Evolutionary conservation across 2,329 filamentous ascomycete genomes (phyloP).

Genomic region (Aureobasidium sp.): DNA sequence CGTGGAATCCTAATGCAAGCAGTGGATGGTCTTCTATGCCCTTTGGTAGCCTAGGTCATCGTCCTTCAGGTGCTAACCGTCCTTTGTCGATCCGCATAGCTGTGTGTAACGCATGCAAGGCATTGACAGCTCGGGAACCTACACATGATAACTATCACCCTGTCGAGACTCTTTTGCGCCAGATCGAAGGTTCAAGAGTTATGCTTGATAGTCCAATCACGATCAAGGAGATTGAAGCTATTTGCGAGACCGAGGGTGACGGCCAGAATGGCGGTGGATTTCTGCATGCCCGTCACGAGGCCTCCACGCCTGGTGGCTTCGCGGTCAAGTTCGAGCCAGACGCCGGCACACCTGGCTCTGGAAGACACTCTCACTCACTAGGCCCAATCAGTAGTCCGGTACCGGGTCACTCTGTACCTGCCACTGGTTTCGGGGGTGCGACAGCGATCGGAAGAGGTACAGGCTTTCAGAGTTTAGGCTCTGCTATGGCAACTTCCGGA

Average conservation of each 20-base stretch:
- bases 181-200: constrained; percentile 58
- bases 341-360: constrained; percentile 22
- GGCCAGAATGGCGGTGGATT: constrained; percentile 80
- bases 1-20: constrained; percentile 33
- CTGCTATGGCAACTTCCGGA: constrained; percentile 4
- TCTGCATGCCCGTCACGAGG: constrained; percentile 57
- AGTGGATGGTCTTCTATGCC: constrained; percentile 36
- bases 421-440: constrained; percentile 9
- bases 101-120: constrained; percentile 70
- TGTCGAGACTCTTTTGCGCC: constrained; percentile 51
- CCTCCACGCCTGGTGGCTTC: constrained; percentile 20
- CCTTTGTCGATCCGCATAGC: constrained; percentile 63
- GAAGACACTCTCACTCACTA: constrained; percentile 22
- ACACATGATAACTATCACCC: constrained; percentile 58
- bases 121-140: constrained; percentile 36
- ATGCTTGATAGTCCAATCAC: constrained; percentile 44
- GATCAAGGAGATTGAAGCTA: constrained; percentile 65
- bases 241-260: constrained; percentile 88
- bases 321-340: constrained; percentile 35
- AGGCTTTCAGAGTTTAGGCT: constrained; percentile 6
- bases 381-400: constrained; percentile 42
- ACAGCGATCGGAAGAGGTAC: neutral
- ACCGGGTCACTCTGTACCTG: constrained; percentile 33
- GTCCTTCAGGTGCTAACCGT: constrained; percentile 32
- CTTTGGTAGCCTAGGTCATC: constrained; percentile 44